Evolutionary conservation across 306 rosid species (phyloP).

Genomic region (Astragalus membranaceus): DNA sequence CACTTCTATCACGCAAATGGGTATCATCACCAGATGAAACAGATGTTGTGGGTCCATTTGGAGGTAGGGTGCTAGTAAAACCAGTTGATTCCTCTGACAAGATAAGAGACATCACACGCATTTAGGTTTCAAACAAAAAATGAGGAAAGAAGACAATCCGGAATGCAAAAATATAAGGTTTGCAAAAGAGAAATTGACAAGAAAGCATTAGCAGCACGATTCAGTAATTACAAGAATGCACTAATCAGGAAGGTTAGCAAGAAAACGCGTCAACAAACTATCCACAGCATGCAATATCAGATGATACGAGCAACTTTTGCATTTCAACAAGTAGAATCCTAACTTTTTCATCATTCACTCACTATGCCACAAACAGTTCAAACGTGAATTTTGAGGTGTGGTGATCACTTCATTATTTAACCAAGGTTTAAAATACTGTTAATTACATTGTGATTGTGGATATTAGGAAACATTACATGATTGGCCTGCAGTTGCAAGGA

Average conservation of each 20-base stretch:
- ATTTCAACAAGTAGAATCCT: neutral
- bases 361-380: neutral
- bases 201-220: neutral
- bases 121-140: neutral
- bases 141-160: neutral
- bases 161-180: neutral
- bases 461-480: neutral
- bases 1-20: neutral
- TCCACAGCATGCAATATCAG: neutral
- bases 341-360: neutral
- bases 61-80: neutral
- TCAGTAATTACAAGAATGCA: neutral
- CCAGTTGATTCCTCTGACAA: conserved; percentile 32
- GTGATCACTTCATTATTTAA: neutral
- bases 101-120: neutral
- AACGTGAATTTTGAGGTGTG: neutral
- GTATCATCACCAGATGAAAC: neutral
- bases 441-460: neutral
- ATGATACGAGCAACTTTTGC: neutral
- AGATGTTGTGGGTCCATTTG: conserved; percentile 9
- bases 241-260: too few relatives aligned
- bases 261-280: neutral
- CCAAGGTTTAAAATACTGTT: neutral
- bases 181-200: neutral
- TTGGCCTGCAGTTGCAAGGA: neutral